Percentiles rank a stretch among this genome's conserved stretches.
Conservation (phyloP, 2,329 filamentous ascomycete genomes). For the Beauveria asiatica region DNA sequence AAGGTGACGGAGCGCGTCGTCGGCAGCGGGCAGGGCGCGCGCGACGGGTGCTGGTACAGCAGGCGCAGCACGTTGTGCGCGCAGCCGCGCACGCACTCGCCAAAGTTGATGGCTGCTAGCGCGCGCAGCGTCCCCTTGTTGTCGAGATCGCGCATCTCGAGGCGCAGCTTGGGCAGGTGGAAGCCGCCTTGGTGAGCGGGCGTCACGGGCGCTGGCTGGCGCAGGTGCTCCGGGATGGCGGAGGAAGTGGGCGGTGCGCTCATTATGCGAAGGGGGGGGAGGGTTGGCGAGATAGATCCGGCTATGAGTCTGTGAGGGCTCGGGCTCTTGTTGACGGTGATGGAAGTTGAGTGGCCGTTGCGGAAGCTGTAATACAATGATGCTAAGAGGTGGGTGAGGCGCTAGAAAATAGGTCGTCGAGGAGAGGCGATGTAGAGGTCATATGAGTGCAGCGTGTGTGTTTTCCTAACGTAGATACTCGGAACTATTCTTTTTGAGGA, state of each 20-base stretch:
- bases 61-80: constrained; percentile 60
- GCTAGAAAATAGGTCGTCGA: neutral
- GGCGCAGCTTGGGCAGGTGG: constrained; percentile 46
- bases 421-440: neutral
- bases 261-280: neutral
- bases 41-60: constrained; percentile 53
- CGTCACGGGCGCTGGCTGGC: neutral
- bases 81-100: constrained; percentile 52
- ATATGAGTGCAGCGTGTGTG: neutral
- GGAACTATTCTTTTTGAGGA: too few relatives aligned
- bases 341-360: neutral
- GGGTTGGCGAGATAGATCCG: neutral
- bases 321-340: neutral
- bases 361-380: neutral
- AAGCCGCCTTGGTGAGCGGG: constrained; percentile 21
- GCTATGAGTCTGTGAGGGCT: neutral
- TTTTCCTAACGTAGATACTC: neutral
- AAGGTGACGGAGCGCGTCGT: constrained; percentile 81
- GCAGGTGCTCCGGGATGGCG: constrained; percentile 2
- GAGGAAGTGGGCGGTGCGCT: constrained; percentile 3
- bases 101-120: constrained; percentile 55
- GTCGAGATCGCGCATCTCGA: constrained; percentile 49
- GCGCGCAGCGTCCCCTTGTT: constrained; percentile 58
- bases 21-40: constrained; percentile 35
- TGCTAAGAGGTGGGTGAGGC: constrained; percentile 1